Base-by-base conservation (phyloP, 2,329 filamentous ascomycete species). In the Helminthosporium solani region DNA sequence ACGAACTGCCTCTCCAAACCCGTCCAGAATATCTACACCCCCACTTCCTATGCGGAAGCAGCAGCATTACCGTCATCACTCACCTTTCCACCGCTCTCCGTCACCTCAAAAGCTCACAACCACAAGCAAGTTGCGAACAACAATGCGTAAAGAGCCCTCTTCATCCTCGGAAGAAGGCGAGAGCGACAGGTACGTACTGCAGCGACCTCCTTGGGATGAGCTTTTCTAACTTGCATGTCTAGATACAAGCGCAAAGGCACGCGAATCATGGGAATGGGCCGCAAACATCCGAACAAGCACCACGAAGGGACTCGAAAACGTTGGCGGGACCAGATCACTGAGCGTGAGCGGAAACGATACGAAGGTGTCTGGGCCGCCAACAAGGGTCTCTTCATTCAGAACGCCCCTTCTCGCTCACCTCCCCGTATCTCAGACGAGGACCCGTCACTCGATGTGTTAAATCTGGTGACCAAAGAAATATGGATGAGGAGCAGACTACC, bases 311-410 rank as follows among this genome's bases (percentile, higher is more conserved):
- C 86, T 3, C 80, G 88, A 15, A 85, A 83, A 60, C 81, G 87
- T 6, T 94, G 88, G 88, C 80, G 87, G 33, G 87, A 91, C 55
- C 78, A 83, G 50, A 81, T 94, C 33, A 88, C 85, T 0, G 78
- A 82, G 38, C 75, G 82, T 4, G 87, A 94, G 62, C 76, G 86
- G n/a, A 87, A 87, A 61, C 79, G 88, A 1, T 94, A 94, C 67
- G 88, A 92, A 67, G 88, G 86, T 2, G 80, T 41, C 1, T 94
- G 88, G 87, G 88, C 88, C 1, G 88, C 87, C 33, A 94, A 94
- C 59, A 82, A 83, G 39, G 88, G 88, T 0, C 47, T 83, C 0
- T 57, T 67, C 37, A 61, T 41, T 6, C 28, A 21, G 9, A n/a
- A 16, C 7, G 7, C n/a, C 67, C 20, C 51, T 65, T 37, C 46